phyloP scores from a whole-genome alignment of 140 eudicot genomes.

The Ambrosia hybrid region DNA sequence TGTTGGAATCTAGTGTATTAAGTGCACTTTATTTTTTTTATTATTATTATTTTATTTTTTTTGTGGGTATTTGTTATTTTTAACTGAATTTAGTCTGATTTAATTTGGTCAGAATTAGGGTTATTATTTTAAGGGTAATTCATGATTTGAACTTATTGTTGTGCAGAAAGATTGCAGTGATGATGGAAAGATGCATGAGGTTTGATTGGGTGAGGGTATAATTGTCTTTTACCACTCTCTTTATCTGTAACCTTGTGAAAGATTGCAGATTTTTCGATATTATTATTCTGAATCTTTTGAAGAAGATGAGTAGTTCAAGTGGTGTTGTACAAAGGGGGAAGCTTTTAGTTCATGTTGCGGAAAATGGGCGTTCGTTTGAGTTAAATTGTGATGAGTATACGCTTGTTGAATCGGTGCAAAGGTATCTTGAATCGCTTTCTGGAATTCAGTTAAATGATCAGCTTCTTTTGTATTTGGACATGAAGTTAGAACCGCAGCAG shows the following conservation, averaged over 20 bases:
- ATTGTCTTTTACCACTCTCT: conserved; percentile 22
- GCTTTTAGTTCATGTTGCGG: conserved; percentile 72
- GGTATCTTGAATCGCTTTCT: conserved; percentile 54
- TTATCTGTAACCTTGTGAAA: conserved; percentile 3
- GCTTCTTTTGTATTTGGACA: conserved; percentile 69
- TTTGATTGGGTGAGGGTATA: conserved; percentile 12
- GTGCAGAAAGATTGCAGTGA: conserved; percentile 26
- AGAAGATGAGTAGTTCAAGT: conserved; percentile 56
- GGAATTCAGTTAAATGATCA: conserved; percentile 68
- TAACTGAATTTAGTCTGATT: conserved; percentile 26
- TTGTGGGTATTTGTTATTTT: conserved; percentile 23
- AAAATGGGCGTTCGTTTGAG: conserved; percentile 77
- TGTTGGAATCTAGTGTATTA: conserved; percentile 21
- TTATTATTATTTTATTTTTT: neutral
- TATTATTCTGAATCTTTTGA: neutral
- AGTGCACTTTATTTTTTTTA: neutral
- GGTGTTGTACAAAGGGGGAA: conserved; percentile 60
- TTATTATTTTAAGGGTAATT: neutral
- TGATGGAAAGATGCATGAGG: conserved; percentile 25
- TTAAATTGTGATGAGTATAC: conserved; percentile 69
- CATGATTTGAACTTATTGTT: conserved; percentile 12
- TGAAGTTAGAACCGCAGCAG: conserved; percentile 67
- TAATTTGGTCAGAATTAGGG: conserved; percentile 21
- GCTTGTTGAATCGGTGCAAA: conserved; percentile 69
- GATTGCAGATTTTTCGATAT: neutral